These are phyloP conservation scores for Diatrype stigma DNA, from an alignment of 2,329 filamentous ascomycete genomes.

Conservation along the genomic window DNA sequence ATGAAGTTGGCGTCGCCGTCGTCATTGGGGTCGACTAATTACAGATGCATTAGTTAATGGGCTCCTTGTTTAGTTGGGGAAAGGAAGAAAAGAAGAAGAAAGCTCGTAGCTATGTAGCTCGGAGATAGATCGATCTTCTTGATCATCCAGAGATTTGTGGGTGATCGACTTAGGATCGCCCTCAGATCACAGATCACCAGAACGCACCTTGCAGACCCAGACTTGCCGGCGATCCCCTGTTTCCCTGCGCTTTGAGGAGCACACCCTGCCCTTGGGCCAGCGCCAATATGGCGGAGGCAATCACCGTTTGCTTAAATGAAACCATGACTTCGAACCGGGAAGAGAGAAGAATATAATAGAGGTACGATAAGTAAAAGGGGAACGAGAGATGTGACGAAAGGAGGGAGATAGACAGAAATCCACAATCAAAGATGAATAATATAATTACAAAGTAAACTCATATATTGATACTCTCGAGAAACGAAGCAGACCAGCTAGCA, in stretches of 20 bases:
- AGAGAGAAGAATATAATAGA: too few species aligned
- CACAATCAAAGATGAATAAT: too few species aligned
- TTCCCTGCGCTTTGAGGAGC: slow-evolving; percentile 25
- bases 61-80: slow-evolving; percentile 3
- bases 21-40: slow-evolving; percentile 14
- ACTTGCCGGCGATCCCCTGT: slow-evolving; percentile 21
- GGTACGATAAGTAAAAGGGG: slow-evolving; percentile 2
- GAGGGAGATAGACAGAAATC: slow-evolving; percentile 2
- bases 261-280: slow-evolving; percentile 29
- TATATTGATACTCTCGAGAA: slow-evolving; percentile 12
- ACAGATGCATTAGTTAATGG: slow-evolving; percentile 22
- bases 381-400: slow-evolving; percentile 1
- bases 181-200: background rate
- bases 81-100: too few species aligned
- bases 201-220: slow-evolving; percentile 24
- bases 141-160: slow-evolving; percentile 7
- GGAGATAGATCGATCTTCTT: background rate
- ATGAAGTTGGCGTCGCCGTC: slow-evolving; percentile 20
- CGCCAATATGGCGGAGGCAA: slow-evolving; percentile 18
- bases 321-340: slow-evolving; percentile 6
- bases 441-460: too few species aligned
- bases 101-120: too few species aligned
- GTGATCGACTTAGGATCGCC: too few species aligned
- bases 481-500: slow-evolving; percentile 19
- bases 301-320: slow-evolving; percentile 12